phyloP scores from a whole-genome alignment of 73 alveolate genomes.

The Paramecium sonneborni region DNA sequence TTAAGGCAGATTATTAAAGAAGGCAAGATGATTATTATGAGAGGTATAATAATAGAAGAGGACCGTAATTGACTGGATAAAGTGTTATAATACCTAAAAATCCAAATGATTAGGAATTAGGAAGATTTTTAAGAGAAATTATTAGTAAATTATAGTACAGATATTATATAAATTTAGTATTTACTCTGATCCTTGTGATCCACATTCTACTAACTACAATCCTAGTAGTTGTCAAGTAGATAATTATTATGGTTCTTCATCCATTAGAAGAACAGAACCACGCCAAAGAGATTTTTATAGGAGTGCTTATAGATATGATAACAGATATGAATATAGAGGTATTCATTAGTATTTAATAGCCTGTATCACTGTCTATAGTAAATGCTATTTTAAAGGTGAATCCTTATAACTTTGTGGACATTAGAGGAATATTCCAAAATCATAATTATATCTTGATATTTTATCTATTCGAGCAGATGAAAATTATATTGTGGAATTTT shows the following conservation, averaged over 20 bases:
- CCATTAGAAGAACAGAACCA: neutral
- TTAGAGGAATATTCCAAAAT: neutral
- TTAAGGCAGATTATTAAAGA: no score
- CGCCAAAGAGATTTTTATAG: neutral
- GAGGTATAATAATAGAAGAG: neutral
- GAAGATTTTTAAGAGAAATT: neutral
- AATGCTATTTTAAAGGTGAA: neutral
- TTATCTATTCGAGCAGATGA: neutral
- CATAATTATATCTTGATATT: neutral
- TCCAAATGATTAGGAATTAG: neutral
- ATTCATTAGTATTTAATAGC: neutral
- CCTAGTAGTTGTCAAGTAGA: neutral
- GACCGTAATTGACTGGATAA: neutral
- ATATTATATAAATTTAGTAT: neutral
- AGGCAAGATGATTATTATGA: neutral
- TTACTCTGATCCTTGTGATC: constrained; percentile 10
- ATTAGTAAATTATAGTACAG: neutral
- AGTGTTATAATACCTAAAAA: neutral
- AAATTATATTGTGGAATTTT: neutral
- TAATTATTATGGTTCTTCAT: neutral
- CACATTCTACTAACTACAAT: neutral
- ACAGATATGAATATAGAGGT: neutral
- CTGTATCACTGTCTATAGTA: constrained; percentile 7
- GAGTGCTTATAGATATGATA: neutral
- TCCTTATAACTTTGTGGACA: constrained; percentile 13